phyloP scores from a whole-genome alignment of 257 asterid species.

The Gentiana dahurica region DNA sequence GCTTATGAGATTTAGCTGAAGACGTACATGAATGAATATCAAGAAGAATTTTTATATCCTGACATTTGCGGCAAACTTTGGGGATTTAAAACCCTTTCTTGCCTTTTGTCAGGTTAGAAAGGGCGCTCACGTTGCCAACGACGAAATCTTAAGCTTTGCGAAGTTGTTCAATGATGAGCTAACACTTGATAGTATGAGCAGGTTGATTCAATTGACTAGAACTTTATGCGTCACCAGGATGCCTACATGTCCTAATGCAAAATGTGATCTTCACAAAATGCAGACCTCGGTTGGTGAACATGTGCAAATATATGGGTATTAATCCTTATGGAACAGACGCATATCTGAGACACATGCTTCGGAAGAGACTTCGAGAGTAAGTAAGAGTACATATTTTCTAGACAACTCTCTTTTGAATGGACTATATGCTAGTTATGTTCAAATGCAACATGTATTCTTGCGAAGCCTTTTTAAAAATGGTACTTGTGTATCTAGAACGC shows the following conservation, averaged over 20 bases:
- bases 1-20: too few species aligned
- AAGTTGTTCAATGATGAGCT: slow-evolving; percentile 90
- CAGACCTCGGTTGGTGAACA: slow-evolving; percentile 91
- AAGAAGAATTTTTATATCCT: neutral
- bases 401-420: too few species aligned
- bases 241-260: too few species aligned
- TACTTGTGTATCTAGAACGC: neutral
- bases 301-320: slow-evolving; percentile 97
- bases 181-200: slow-evolving; percentile 86
- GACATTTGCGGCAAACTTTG: neutral
- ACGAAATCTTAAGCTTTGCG: slow-evolving; percentile 80
- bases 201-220: slow-evolving; percentile 34
- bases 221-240: neutral
- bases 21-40: neutral
- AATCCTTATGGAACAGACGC: slow-evolving; percentile 79
- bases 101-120: slow-evolving; percentile 53
- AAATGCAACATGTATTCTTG: too few species aligned
- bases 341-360: slow-evolving; percentile 76
- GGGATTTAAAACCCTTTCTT: slow-evolving; percentile 1
- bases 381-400: slow-evolving; percentile 10
- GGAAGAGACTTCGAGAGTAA: slow-evolving; percentile 66
- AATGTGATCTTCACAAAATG: slow-evolving; percentile 4
- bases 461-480: neutral
- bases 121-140: slow-evolving; percentile 75
- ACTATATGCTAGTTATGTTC: too few species aligned